Evolutionary conservation across 2,329 filamentous ascomycete genomes (phyloP).

Genomic region (Ceratocystis harringtonii): DNA sequence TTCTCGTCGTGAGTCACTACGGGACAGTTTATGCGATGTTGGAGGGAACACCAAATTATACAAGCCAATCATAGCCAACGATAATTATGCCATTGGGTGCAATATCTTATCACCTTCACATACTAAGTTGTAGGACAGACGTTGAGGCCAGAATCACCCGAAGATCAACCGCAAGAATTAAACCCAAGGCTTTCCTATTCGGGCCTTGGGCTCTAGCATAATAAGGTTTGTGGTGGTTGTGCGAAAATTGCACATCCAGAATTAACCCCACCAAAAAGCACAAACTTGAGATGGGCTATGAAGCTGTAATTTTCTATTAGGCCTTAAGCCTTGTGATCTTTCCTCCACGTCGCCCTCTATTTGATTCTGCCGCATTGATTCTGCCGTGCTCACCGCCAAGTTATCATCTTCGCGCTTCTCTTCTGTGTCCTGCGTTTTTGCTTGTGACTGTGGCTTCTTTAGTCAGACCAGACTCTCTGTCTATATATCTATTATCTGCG

Average conservation of each 20-base stretch:
- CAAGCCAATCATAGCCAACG: neutral
- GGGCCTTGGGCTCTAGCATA: neutral
- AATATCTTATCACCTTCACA: neutral
- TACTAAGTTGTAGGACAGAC: neutral
- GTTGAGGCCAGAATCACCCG: neutral
- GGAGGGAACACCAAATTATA: neutral
- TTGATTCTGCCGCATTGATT: neutral
- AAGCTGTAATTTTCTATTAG: slow-evolving; percentile 7
- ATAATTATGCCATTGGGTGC: neutral
- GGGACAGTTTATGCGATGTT: neutral
- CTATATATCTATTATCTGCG: no score
- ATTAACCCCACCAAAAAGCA: slow-evolving; percentile 8
- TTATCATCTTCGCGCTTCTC: neutral
- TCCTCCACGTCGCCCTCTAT: neutral
- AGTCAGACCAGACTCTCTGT: no score
- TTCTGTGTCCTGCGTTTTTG: neutral
- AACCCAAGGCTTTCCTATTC: neutral
- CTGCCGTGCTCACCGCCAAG: neutral
- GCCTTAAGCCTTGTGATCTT: neutral
- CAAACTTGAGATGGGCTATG: slow-evolving; percentile 2
- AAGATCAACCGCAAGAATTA: neutral
- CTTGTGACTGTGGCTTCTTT: no score
- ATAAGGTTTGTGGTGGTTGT: neutral
- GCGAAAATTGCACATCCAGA: slow-evolving; percentile 2
- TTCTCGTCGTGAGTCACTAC: neutral